phyloP scores from a whole-genome alignment of 2,329 filamentous ascomycete species.

The Aureobasidium pullulans region DNA sequence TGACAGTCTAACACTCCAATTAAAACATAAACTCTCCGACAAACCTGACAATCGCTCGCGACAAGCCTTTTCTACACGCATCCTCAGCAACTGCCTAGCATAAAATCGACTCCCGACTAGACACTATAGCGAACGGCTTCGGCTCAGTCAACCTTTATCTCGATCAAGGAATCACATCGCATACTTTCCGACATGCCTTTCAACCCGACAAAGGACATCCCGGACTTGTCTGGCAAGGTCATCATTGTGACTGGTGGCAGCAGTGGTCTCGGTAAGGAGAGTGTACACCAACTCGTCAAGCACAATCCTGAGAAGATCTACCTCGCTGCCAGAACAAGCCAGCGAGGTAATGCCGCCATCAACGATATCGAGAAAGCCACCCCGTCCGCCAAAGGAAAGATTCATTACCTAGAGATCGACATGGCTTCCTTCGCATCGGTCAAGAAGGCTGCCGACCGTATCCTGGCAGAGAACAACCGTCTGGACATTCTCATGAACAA shows the following conservation, averaged over 20 bases:
- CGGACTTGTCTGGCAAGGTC: constrained; percentile 25
- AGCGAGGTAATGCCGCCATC: constrained; percentile 39
- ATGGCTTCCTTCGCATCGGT: constrained; percentile 45
- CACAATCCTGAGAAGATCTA: constrained; percentile 48
- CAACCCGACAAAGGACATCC: constrained; percentile 26
- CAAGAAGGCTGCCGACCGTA: constrained; percentile 34
- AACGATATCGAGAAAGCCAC: constrained; percentile 30
- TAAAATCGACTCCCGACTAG: too few relatives aligned
- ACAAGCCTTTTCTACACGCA: too few relatives aligned
- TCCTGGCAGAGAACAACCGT: constrained; percentile 23
- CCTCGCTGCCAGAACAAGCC: constrained; percentile 42
- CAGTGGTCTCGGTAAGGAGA: constrained; percentile 27
- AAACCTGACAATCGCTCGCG: too few relatives aligned
- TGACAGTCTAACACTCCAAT: too few relatives aligned
- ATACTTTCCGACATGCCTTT: constrained; percentile 14
- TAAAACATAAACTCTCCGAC: too few relatives aligned
- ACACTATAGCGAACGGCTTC: too few relatives aligned
- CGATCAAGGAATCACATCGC: too few relatives aligned
- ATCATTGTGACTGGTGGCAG: constrained; percentile 24
- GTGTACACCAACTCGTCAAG: constrained; percentile 40
- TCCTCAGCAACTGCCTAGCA: too few relatives aligned
- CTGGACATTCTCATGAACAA: constrained; percentile 28
- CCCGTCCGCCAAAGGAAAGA: constrained; percentile 21
- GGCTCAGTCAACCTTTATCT: too few relatives aligned
- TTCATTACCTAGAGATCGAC: constrained; percentile 43